Evolutionary conservation across 2,329 filamentous ascomycete species (phyloP), one percentile per base, ranked within the genome.

Genomic region (Chaetothyriales sp.): DNA sequence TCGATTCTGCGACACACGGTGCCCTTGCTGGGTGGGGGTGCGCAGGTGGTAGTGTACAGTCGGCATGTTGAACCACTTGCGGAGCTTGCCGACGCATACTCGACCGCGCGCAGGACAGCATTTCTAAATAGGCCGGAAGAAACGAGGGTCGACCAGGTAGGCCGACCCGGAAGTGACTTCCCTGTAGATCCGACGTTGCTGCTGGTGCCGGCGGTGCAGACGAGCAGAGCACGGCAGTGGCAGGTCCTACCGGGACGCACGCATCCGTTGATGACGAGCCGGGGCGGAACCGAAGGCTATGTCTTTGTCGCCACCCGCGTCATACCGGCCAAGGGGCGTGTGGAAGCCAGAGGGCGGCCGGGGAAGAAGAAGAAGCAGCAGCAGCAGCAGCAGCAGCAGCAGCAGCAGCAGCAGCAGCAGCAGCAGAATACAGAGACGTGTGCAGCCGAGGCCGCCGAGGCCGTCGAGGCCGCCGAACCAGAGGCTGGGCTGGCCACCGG

Each of bases 181-280:
- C 86, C 88, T 0, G 67, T 95, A 13, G 92, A 98, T 64, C 92
- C 92, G 0, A 85, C 87, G 2, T 69, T 95, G 49, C 67, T 98
- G 3, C 76, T 97, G 0, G 86, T 83, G 0, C 82, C 87, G 0
- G 80, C 77, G 10, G 74, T 98, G 50, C 89, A 97, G 70, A 92
- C 83, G 2, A 86, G 83, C 47, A 76, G 87, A 13, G 82, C 85
- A 4, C 77, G 85, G 56, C 75, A 80, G 50, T 97, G 88, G 86
- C 92, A 98, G 71, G 89, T 95, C 1, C 68, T 98, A 46, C 92
- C 92, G 0, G 86, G 88, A 0, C 74, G 92, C 50, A 97, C 92
- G 49, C 92, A 98, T 70, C 92, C 92, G 5, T 69, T 94, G 51
- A 98, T 98, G 92, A 95, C 86, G 54, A 82, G 82, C 40, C 77